Base-by-base conservation (phyloP, 2,329 filamentous ascomycete species). In the Hypoxylon sp. region DNA sequence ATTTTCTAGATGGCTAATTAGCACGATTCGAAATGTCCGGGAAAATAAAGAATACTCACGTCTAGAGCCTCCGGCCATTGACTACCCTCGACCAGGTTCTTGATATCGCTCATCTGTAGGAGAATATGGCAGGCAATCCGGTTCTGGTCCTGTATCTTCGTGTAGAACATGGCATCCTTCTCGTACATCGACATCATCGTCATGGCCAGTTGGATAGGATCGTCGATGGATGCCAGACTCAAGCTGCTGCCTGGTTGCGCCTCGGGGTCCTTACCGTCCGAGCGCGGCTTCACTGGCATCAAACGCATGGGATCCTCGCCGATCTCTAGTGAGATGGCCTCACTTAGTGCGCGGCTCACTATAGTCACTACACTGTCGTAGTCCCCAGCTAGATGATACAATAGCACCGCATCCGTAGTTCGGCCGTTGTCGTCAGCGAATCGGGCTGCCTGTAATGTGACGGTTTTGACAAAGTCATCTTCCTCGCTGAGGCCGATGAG, bases 401-500 rank as follows among this genome's bases (percentile, higher is more conserved):
- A 84, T 52, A 99, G 85, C 12, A 98, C 95, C 1, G 96, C 94
- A 78, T 99, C 96, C 0, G 95, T 96, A 1, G 91, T 93, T 51
- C 96, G 88, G 38, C 96, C 95, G 73, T 95, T 96, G 77, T 98
- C 95, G 72, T 99, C 95, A 3, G 96, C 96, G 74, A 94, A 93
- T 69, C 91, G 90, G 40, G 96, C 96, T 7, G 96, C 96, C 78
- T 97, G 93, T 44, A 96, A 84, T 1, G 95, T 98, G 73, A 99
- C 95, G n/a, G 91, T 91, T 74, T 90, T 91, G 78, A 99, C 87
- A 77, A 97, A 96, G 70, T 97, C 91, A 56, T 91, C 88, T 75
- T 96, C 89, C 69, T 92, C 90, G 40, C 87, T 86, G 20, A 98
- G 83, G 40, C 90, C 91, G 75, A 99, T 95, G 59, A 99, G 84